These are phyloP conservation scores for Ascosphaera acerosa DNA, from an alignment of 2,329 filamentous ascomycete genomes.

Conservation along the genomic window DNA sequence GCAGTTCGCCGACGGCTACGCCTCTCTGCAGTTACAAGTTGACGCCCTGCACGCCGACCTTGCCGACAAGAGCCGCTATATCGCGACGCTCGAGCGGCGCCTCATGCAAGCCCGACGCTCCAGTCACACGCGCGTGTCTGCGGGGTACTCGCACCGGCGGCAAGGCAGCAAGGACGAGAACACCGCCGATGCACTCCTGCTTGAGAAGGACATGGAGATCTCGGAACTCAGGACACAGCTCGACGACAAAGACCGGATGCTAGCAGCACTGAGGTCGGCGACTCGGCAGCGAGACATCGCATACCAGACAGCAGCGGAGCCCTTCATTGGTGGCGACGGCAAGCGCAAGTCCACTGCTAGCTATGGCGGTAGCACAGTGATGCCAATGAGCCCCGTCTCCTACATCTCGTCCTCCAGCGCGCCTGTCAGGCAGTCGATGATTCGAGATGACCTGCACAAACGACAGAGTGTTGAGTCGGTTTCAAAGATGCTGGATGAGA, in stretches of 20 bases:
- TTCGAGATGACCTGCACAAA: conserved; percentile 24
- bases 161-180: conserved; percentile 36
- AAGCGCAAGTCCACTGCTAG: conserved; percentile 10
- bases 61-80: conserved; percentile 91
- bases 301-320: conserved; percentile 1
- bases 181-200: conserved; percentile 43
- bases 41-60: conserved; percentile 84
- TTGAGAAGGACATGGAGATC: conserved; percentile 83
- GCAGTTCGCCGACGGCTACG: conserved; percentile 67
- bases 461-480: conserved; percentile 66
- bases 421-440: conserved; percentile 7
- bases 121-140: conserved; percentile 67
- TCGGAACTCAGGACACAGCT: conserved; percentile 66
- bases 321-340: conserved; percentile 3
- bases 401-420: conserved; percentile 6
- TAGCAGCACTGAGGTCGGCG: conserved; percentile 60
- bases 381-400: conserved; percentile 9
- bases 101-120: conserved; percentile 72
- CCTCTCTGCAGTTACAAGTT: conserved; percentile 63
- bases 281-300: conserved; percentile 67
- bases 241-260: conserved; percentile 89
- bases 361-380: conserved; percentile 3
- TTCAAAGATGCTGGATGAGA: conserved; percentile 80
- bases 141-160: conserved; percentile 31
- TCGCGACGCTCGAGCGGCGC: conserved; percentile 75